Base-by-base conservation (phyloP, 306 rosid genomes). In the Morella rubra region DNA sequence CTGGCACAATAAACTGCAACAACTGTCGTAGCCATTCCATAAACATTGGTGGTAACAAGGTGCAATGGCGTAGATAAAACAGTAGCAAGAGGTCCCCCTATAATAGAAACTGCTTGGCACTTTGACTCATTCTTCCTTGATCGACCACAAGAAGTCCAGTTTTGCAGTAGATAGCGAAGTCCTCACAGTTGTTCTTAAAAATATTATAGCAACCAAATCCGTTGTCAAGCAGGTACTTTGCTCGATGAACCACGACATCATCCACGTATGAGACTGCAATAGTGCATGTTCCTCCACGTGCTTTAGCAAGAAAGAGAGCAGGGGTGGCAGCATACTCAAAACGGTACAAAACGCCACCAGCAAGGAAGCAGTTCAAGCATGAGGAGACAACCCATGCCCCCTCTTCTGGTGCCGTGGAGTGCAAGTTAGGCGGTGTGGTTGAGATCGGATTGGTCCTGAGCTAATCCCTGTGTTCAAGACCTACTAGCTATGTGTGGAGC, bases 1-100 rank as follows among this genome's bases (percentile, higher is more conserved):
- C n/a, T n/a, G n/a, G n/a, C n/a, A n/a, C n/a, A n/a, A n/a, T n/a
- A n/a, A n/a, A n/a, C n/a, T n/a, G n/a, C n/a, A n/a, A n/a, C n/a
- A n/a, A n/a, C n/a, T n/a, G n/a, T n/a, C n/a, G n/a, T n/a, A n/a
- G n/a, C n/a, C n/a, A n/a, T n/a, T n/a, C n/a, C n/a, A n/a, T n/a
- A n/a, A n/a, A n/a, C n/a, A n/a, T n/a, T n/a, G n/a, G n/a, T n/a
- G n/a, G n/a, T n/a, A n/a, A n/a, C n/a, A n/a, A n/a, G n/a, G n/a
- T n/a, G 91, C 81, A 92, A 77, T 0, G 98, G 97, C 0, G 96
- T 73, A 1, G 97, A 88, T 24, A 95, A 70, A 72, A 88, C 93
- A 0, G 98, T 97, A 1, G 97, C 93, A 19, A 95, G 86, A 77
- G 97, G 97, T 3, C 97, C 98, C 9, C 97, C 98, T n/a, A 94